Percentiles rank a stretch among this genome's conserved stretches.
These are phyloP conservation scores for Solanum arcanum DNA, from an alignment of 257 asterid species.

Conservation along the genomic window DNA sequence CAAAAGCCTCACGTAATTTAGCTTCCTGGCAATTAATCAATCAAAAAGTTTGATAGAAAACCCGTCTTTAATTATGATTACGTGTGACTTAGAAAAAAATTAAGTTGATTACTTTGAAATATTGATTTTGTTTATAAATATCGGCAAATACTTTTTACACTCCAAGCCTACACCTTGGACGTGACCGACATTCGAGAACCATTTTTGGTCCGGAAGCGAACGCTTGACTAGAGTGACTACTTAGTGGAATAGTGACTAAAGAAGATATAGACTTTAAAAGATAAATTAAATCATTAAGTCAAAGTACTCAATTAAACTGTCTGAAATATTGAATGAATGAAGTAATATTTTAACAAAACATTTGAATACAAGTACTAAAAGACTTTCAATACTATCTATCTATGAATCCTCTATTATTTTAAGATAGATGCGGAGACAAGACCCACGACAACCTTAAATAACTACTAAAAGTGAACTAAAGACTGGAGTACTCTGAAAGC, in stretches of 20 bases:
- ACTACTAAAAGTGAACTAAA: neutral
- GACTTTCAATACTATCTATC: neutral
- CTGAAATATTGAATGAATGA: neutral
- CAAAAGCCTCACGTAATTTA: neutral
- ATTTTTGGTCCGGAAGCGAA: too few species aligned
- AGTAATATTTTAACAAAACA: too few species aligned
- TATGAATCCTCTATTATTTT: neutral
- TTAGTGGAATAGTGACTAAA: neutral
- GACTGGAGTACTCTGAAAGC: neutral
- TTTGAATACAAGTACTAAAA: too few species aligned
- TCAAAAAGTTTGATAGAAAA: neutral
- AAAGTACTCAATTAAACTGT: neutral
- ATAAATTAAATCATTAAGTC: too few species aligned
- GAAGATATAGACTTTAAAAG: neutral
- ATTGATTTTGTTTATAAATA: neutral
- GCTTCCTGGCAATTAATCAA: neutral
- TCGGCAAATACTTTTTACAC: neutral
- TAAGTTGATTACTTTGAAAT: neutral
- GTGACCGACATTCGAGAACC: neutral
- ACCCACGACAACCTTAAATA: neutral
- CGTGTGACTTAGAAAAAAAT: neutral
- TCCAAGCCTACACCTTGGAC: neutral
- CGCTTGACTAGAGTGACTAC: neutral
- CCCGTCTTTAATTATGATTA: neutral
- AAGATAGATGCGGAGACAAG: neutral